Percentiles rank a stretch among this genome's conserved stretches.
These are phyloP conservation scores for Naumovozyma castellii DNA, from an alignment of 805 yeast genomes.

Conservation along the genomic window DNA sequence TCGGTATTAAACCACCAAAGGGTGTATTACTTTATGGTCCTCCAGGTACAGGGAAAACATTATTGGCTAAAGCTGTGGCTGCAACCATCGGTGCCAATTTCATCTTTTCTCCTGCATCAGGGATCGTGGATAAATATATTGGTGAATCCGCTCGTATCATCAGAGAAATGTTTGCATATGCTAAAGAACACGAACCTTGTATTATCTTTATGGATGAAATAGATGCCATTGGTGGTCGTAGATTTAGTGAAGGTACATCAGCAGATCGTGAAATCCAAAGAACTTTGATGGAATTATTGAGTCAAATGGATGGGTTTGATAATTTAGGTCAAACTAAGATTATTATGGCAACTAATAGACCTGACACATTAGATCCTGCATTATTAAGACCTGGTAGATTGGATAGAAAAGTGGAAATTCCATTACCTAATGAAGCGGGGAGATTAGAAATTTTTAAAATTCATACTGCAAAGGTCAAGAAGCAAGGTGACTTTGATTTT, in stretches of 20 bases:
- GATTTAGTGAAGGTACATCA: constrained; percentile 95
- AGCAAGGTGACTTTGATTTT: constrained; percentile 92
- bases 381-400: constrained; percentile 93
- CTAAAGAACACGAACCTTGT: constrained; percentile 96
- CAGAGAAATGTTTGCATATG: constrained; percentile 96
- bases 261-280: constrained; percentile 98
- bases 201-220: constrained; percentile 97
- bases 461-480: constrained; percentile 75
- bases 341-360: constrained; percentile 98
- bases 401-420: constrained; percentile 92
- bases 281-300: constrained; percentile 90
- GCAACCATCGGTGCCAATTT: constrained; percentile 98
- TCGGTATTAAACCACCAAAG: constrained; percentile 97
- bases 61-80: constrained; percentile 94
- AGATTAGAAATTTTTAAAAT: constrained; percentile 89
- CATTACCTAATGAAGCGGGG: constrained; percentile 92
- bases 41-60: constrained; percentile 96
- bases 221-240: constrained; percentile 97
- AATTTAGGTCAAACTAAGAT: constrained; percentile 93
- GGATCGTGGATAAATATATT: constrained; percentile 93
- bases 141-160: constrained; percentile 96
- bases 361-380: constrained; percentile 97
- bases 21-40: constrained; percentile 96
- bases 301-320: constrained; percentile 98
- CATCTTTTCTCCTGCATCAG: constrained; percentile 96